phyloP scores from a whole-genome alignment of 768 basidiomycete genomes.

The Leccinum uliginosum region DNA sequence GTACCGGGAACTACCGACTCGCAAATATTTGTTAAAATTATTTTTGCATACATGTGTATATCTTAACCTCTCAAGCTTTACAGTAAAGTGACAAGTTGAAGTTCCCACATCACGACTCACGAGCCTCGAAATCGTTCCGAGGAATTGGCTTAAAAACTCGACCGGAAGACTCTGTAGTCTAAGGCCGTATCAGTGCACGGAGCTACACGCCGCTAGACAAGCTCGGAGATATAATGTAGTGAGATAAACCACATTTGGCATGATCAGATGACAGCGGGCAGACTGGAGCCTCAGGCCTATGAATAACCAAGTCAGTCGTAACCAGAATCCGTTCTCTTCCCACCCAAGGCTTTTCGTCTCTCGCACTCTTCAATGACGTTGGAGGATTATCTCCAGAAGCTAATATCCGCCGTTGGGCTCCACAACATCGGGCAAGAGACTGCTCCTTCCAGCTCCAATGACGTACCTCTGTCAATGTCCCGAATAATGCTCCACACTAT shows the following conservation, averaged over 20 bases:
- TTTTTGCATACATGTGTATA: background rate
- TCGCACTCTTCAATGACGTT: conserved; percentile 5
- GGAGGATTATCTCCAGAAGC: conserved; percentile 5
- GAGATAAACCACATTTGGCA: background rate
- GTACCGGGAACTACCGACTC: conserved; percentile 29
- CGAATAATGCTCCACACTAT: conserved; percentile 14
- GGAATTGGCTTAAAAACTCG: background rate
- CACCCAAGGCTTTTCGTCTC: background rate
- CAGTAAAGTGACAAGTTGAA: background rate
- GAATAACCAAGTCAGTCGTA: background rate
- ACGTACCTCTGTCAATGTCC: conserved; percentile 13
- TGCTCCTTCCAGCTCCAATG: conserved; percentile 16
- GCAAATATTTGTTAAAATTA: conserved; percentile 8
- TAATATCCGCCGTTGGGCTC: conserved; percentile 6
- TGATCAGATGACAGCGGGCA: conserved; percentile 4
- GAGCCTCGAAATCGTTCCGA: background rate
- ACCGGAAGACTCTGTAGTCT: no score
- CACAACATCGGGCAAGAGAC: background rate
- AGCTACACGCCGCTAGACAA: background rate
- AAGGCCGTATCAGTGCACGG: background rate
- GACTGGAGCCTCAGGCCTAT: background rate
- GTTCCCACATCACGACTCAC: background rate
- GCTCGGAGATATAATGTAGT: background rate
- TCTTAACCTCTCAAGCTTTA: background rate
- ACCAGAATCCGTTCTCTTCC: conserved; percentile 2